Conservation (phyloP, 202 grass and related monocot genomes). For the Musa balbisiana region DNA sequence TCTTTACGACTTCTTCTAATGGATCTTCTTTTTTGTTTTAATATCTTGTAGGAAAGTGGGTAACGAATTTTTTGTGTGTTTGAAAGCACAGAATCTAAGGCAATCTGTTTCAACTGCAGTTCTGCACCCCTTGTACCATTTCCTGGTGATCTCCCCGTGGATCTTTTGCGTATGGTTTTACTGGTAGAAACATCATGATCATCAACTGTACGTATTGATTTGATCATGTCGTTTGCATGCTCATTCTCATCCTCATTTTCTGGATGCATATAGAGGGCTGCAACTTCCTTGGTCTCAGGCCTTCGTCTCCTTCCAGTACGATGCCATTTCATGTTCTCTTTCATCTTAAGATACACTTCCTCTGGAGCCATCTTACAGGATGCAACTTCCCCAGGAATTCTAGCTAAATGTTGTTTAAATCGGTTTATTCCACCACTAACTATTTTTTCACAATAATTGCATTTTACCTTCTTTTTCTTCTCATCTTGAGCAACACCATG, state of each 20-base stretch:
- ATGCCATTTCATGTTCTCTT: slow-evolving; percentile 36
- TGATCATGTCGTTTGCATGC: slow-evolving; percentile 8
- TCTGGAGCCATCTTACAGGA: slow-evolving; percentile 26
- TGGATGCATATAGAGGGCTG: slow-evolving; percentile 12
- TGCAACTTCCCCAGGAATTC: slow-evolving; percentile 33
- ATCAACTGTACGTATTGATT: slow-evolving; percentile 5
- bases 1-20: slow-evolving; percentile 22
- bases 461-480: slow-evolving; percentile 33
- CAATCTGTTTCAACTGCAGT: neutral
- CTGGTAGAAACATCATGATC: slow-evolving; percentile 27
- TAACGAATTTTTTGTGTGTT: slow-evolving; percentile 4
- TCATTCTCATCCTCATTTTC: slow-evolving; percentile 17
- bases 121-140: slow-evolving; percentile 2
- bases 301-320: slow-evolving; percentile 23
- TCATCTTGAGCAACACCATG: slow-evolving; percentile 31
- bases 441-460: slow-evolving; percentile 33
- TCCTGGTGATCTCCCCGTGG: slow-evolving; percentile 2
- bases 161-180: slow-evolving; percentile 12
- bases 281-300: slow-evolving; percentile 21
- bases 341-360: slow-evolving; percentile 31
- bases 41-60: slow-evolving; percentile 4
- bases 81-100: slow-evolving; percentile 10
- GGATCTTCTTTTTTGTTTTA: slow-evolving; percentile 10
- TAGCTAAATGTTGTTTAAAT: slow-evolving; percentile 36
- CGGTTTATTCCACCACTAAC: slow-evolving; percentile 35